phyloP scores from a whole-genome alignment of 1,139 yeast species.

The Yamadazyma buinensis region DNA sequence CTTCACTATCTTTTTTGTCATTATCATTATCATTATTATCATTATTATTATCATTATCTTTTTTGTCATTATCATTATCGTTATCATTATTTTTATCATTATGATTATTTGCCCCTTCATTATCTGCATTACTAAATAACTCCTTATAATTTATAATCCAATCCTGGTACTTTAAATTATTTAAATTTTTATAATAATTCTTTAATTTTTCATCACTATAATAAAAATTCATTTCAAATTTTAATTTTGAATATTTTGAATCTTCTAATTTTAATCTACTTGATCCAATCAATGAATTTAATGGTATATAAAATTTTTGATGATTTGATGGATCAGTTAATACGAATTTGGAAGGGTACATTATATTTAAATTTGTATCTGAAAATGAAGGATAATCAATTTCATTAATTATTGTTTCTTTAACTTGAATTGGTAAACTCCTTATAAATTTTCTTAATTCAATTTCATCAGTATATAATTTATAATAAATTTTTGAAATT shows the following conservation, averaged over 20 bases:
- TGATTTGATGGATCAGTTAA: constrained; percentile 26
- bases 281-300: constrained; percentile 34
- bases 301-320: constrained; percentile 38
- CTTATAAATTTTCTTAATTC: neutral
- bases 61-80: no score
- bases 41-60: no score
- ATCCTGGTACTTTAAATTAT: constrained; percentile 23
- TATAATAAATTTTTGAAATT: neutral
- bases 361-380: constrained; percentile 36
- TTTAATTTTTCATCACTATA: constrained; percentile 52
- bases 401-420: no score
- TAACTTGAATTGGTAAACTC: no score
- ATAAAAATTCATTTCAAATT: constrained; percentile 42
- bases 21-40: no score
- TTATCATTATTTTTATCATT: no score
- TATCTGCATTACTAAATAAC: no score
- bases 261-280: constrained; percentile 11
- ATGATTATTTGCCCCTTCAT: no score
- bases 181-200: constrained; percentile 29
- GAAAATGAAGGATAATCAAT: constrained; percentile 3
- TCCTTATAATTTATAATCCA: neutral
- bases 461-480: neutral
- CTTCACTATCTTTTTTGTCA: no score
- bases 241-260: constrained; percentile 11
- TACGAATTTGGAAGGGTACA: constrained; percentile 51